These are phyloP conservation scores for Globisporangium recalcitrans DNA, from an alignment of 352 stramenopile species.

Conservation along the genomic window DNA sequence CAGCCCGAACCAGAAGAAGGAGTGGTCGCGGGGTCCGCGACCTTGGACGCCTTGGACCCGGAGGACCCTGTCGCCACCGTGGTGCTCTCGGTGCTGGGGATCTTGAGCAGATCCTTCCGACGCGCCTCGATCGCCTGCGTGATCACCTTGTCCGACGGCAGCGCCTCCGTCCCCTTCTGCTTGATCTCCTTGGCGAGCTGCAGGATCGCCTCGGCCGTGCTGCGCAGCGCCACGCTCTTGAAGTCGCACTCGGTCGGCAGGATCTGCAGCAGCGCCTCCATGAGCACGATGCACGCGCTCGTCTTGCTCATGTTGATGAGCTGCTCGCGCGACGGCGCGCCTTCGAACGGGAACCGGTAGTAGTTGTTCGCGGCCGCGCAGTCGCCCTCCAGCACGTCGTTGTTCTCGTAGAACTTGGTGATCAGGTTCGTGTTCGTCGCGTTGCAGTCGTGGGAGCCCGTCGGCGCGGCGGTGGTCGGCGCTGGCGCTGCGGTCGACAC, in stretches of 20 bases:
- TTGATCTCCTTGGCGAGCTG: slow-evolving; percentile 12
- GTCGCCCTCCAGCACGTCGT: slow-evolving; percentile 18
- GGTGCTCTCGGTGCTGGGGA: not conserved
- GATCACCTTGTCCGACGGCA: slow-evolving; percentile 12
- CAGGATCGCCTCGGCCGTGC: slow-evolving; percentile 18
- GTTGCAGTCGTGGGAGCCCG: slow-evolving; percentile 5
- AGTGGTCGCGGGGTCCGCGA: not conserved
- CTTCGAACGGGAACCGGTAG: slow-evolving; percentile 25
- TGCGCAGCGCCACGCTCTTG: slow-evolving; percentile 14
- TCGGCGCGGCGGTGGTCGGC: not conserved
- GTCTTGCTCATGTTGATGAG: slow-evolving; percentile 17
- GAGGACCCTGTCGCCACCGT: not conserved
- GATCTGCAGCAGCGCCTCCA: slow-evolving; percentile 14
- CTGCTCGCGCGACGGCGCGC: slow-evolving; percentile 15
- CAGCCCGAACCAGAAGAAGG: not conserved
- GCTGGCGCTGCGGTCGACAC: not conserved
- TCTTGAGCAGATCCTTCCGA: slow-evolving; percentile 9
- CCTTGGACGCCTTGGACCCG: not conserved
- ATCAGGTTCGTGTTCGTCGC: slow-evolving; percentile 8
- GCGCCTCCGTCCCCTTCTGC: not conserved
- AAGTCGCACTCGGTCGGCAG: slow-evolving; percentile 19
- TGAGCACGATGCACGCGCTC: slow-evolving; percentile 15
- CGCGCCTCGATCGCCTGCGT: slow-evolving; percentile 11
- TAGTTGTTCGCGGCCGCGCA: slow-evolving; percentile 15
- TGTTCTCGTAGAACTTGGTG: slow-evolving; percentile 19